A percentile compares a stretch with the other conserved stretches of the same genome.
Conservation (phyloP, 2,329 filamentous ascomycete genomes). For the Diaporthe ilicicola region DNA sequence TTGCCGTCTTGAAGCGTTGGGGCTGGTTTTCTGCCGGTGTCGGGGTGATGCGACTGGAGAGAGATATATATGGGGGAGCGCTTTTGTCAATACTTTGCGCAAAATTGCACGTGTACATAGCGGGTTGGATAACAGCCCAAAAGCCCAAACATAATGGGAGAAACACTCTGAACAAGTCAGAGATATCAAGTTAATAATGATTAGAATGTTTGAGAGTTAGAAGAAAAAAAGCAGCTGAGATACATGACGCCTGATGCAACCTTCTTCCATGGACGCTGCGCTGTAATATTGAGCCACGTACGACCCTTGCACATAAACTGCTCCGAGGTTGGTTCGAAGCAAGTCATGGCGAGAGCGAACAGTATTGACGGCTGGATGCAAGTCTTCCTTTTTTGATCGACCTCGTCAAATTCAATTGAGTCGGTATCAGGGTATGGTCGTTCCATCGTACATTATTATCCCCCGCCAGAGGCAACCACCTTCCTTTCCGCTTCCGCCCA, state of each 20-base stretch:
- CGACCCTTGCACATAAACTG: background rate
- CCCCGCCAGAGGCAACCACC: background rate
- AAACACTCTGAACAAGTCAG: background rate
- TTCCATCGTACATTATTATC: conserved; percentile 28
- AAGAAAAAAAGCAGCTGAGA: background rate
- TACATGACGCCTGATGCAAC: background rate
- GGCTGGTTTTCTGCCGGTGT: background rate
- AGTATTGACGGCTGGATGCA: background rate
- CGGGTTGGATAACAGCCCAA: too few species aligned
- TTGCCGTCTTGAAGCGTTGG: background rate
- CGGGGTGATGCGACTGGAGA: background rate
- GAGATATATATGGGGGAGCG: background rate
- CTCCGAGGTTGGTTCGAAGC: background rate
- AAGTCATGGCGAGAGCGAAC: background rate
- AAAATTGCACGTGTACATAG: background rate
- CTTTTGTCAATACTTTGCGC: background rate
- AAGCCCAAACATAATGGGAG: background rate
- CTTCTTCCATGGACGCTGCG: background rate
- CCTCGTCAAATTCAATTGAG: background rate
- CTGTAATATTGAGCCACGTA: background rate
- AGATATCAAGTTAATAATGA: background rate
- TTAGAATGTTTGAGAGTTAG: background rate
- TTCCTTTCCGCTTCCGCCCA: background rate
- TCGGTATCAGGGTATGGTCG: conserved; percentile 28
- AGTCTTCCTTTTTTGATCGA: background rate